These are phyloP conservation scores for Carex scoparia DNA, from an alignment of 176 grass and related monocot species.

Conservation along the genomic window DNA sequence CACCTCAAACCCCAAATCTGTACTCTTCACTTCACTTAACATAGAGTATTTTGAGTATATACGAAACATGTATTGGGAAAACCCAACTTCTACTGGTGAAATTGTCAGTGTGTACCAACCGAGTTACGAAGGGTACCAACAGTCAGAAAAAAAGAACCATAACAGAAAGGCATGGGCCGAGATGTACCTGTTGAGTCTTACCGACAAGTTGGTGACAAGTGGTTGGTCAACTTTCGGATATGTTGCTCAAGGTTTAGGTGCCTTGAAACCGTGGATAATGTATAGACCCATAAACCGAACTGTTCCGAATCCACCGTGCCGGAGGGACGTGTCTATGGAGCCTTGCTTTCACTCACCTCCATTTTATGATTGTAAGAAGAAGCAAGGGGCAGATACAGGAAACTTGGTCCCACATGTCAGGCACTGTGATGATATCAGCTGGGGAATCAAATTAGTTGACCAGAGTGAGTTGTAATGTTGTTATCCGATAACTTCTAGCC, in stretches of 20 bases:
- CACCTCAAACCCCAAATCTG: constrained; percentile 44
- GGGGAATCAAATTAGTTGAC: constrained; percentile 84
- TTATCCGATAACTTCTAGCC: background rate
- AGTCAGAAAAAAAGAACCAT: constrained; percentile 67
- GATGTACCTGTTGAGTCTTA: constrained; percentile 85
- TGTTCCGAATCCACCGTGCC: constrained; percentile 54
- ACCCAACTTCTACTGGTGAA: constrained; percentile 50
- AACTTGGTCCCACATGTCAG: constrained; percentile 73
- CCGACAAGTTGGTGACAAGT: constrained; percentile 73
- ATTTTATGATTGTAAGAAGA: constrained; percentile 71
- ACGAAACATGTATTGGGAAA: constrained; percentile 88
- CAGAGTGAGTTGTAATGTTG: constrained; percentile 37
- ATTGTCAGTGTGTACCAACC: constrained; percentile 78
- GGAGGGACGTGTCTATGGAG: constrained; percentile 67
- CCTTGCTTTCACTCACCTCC: constrained; percentile 93
- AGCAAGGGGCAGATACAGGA: constrained; percentile 59
- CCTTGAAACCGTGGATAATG: constrained; percentile 77
- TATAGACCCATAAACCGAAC: constrained; percentile 64
- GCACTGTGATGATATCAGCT: constrained; percentile 91
- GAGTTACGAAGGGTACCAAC: constrained; percentile 77
- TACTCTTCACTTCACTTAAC: constrained; percentile 74
- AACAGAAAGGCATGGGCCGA: constrained; percentile 91
- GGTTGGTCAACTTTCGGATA: constrained; percentile 96
- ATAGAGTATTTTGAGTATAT: constrained; percentile 65
- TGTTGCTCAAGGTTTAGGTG: constrained; percentile 79